These are phyloP conservation scores for Kwoniella botswanensis DNA, from an alignment of 768 basidiomycete genomes.

Conservation along the genomic window DNA sequence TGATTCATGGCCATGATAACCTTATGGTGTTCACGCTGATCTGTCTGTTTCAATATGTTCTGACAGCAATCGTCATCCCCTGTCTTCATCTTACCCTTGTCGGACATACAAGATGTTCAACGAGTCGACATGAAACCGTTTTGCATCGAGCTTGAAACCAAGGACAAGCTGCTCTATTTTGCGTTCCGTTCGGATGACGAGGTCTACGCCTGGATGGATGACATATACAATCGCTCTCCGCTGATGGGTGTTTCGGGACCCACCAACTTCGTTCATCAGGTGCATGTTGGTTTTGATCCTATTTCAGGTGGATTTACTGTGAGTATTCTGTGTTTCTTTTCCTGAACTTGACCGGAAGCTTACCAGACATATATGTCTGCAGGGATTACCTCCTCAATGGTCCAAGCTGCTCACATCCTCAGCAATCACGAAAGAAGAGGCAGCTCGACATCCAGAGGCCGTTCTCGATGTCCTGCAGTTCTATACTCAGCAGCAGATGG, in stretches of 20 bases:
- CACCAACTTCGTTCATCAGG: slow-evolving; percentile 97
- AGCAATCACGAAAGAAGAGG: slow-evolving; percentile 97
- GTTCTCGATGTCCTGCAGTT: slow-evolving; percentile 97
- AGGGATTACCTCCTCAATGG: slow-evolving; percentile 99
- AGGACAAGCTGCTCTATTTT: slow-evolving; percentile 83
- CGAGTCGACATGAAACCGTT: slow-evolving; percentile 94
- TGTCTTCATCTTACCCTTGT: slow-evolving; percentile 62
- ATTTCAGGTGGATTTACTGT: slow-evolving; percentile 92
- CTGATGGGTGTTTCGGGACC: slow-evolving; percentile 92
- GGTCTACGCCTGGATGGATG: slow-evolving; percentile 97
- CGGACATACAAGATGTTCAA: slow-evolving; percentile 82
- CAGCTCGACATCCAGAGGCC: slow-evolving; percentile 94
- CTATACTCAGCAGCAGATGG: slow-evolving; percentile 87
- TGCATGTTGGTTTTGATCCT: slow-evolving; percentile 96
- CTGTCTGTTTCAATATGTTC: background rate
- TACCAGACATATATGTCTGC: background rate
- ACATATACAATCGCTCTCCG: slow-evolving; percentile 89
- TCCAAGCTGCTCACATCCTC: slow-evolving; percentile 94
- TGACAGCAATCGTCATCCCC: slow-evolving; percentile 31
- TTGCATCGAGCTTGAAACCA: slow-evolving; percentile 83
- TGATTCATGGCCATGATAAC: background rate
- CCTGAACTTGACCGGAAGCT: background rate
- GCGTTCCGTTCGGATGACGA: slow-evolving; percentile 72
- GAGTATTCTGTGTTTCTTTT: slow-evolving; percentile 55
- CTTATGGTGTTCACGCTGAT: background rate